These are phyloP conservation scores for Coemansia pectinata DNA, from an alignment of 192 early-diverging fungal genomes.

Conservation along the genomic window DNA sequence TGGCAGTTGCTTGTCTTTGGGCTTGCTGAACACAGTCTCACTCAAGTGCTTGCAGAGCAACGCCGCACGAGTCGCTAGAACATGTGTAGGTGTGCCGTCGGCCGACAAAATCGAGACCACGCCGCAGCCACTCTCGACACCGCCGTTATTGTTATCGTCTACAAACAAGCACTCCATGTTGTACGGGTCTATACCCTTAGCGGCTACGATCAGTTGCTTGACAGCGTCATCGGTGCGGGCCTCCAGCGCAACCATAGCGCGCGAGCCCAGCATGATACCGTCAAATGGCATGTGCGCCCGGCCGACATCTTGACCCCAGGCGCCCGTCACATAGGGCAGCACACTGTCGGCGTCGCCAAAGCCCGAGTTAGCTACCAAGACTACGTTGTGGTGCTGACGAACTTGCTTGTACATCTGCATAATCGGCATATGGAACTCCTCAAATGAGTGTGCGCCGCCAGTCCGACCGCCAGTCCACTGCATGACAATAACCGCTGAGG, in stretches of 20 bases:
- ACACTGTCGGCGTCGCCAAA: slow-evolving; percentile 86
- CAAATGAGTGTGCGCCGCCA: slow-evolving; percentile 92
- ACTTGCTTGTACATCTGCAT: slow-evolving; percentile 84
- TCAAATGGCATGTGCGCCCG: slow-evolving; percentile 91
- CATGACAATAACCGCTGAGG: slow-evolving; percentile 76
- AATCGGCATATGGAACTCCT: slow-evolving; percentile 90
- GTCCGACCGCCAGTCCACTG: slow-evolving; percentile 97
- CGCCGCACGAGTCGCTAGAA: slow-evolving; percentile 89
- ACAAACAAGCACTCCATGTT: slow-evolving; percentile 84
- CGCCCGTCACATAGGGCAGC: slow-evolving; percentile 83
- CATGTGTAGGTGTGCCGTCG: slow-evolving; percentile 83
- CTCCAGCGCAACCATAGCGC: slow-evolving; percentile 89
- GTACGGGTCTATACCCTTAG: slow-evolving; percentile 73
- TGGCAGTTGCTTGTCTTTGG: slow-evolving; percentile 78
- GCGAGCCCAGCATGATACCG: slow-evolving; percentile 87
- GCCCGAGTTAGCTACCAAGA: slow-evolving; percentile 88
- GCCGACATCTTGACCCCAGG: slow-evolving; percentile 77
- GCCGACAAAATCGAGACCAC: slow-evolving; percentile 88
- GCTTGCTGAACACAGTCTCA: slow-evolving; percentile 78
- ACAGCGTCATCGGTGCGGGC: slow-evolving; percentile 65
- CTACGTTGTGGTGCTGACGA: slow-evolving; percentile 76
- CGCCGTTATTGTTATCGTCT: slow-evolving; percentile 67
- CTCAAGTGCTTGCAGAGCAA: slow-evolving; percentile 87
- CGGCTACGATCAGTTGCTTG: slow-evolving; percentile 83
- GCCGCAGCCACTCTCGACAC: slow-evolving; percentile 57